Percentiles rank a stretch among this genome's conserved stretches.
These are phyloP conservation scores for Plasmodium berghei DNA, from an alignment of 169 alveolate genomes.

Conservation along the genomic window DNA sequence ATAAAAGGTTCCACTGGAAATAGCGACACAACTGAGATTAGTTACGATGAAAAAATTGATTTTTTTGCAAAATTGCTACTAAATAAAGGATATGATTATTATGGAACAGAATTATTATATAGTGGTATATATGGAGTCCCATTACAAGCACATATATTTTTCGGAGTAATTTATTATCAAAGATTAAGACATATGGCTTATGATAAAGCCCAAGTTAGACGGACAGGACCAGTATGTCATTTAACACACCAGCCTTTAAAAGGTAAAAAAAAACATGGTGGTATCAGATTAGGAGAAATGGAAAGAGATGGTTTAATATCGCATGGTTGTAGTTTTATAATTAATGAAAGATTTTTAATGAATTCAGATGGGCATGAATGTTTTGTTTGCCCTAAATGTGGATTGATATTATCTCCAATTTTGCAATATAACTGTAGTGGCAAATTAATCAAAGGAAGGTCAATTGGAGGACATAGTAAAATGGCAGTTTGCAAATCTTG, in stretches of 20 bases:
- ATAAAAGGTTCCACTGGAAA: slow-evolving; percentile 9
- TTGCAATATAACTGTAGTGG: slow-evolving; percentile 84
- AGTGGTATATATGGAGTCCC: slow-evolving; percentile 98
- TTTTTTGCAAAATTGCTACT: slow-evolving; percentile 70
- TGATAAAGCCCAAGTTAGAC: slow-evolving; percentile 96
- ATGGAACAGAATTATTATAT: slow-evolving; percentile 98
- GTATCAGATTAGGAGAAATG: slow-evolving; percentile 99
- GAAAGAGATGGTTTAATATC: slow-evolving; percentile 99
- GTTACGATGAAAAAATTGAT: slow-evolving; percentile 74
- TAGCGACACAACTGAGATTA: background rate
- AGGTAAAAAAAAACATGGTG: slow-evolving; percentile 99
- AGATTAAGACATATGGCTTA: slow-evolving; percentile 99
- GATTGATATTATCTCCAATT: slow-evolving; percentile 94
- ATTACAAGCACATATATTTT: slow-evolving; percentile 97
- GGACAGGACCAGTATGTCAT: slow-evolving; percentile 99
- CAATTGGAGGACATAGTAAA: slow-evolving; percentile 76
- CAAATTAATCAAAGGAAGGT: slow-evolving; percentile 60
- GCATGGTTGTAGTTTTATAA: slow-evolving; percentile 98
- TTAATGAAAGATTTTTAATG: slow-evolving; percentile 97
- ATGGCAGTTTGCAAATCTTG: slow-evolving; percentile 91
- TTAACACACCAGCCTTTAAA: slow-evolving; percentile 99
- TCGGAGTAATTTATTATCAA: slow-evolving; percentile 99
- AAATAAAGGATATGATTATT: slow-evolving; percentile 93
- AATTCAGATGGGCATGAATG: slow-evolving; percentile 99
- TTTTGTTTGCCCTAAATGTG: slow-evolving; percentile 98